Percentiles rank a stretch among this genome's conserved stretches.
These are phyloP conservation scores for Fraxinus sp. DNA, from an alignment of 305 asterid species.

Conservation along the genomic window DNA sequence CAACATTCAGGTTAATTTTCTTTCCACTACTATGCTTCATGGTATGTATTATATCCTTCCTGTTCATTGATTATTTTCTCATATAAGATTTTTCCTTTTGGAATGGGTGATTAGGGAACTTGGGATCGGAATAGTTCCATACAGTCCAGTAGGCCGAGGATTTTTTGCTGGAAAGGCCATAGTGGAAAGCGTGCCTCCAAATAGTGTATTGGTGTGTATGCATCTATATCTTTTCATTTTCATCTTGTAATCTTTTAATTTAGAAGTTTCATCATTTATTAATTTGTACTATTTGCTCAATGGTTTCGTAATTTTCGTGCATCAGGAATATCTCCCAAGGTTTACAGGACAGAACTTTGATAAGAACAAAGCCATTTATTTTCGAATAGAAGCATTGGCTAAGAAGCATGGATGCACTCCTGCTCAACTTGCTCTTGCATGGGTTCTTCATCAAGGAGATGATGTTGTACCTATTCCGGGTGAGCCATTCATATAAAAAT, in stretches of 20 bases:
- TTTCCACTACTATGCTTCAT: neutral
- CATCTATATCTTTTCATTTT: neutral
- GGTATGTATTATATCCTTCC: neutral
- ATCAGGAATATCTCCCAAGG: constrained; percentile 49
- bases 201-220: constrained; percentile 44
- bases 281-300: neutral
- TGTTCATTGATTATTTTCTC: neutral
- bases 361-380: constrained; percentile 52
- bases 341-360: constrained; percentile 58
- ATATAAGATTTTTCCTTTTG: neutral
- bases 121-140: constrained; percentile 64
- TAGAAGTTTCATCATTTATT: neutral
- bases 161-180: constrained; percentile 55
- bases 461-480: constrained; percentile 65
- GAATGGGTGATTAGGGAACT: constrained; percentile 45
- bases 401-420: constrained; percentile 53
- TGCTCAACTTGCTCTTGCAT: constrained; percentile 64
- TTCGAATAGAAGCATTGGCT: constrained; percentile 42
- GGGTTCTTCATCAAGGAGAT: constrained; percentile 63
- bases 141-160: constrained; percentile 61
- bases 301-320: neutral
- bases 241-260: neutral
- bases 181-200: constrained; percentile 39
- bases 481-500: constrained; percentile 14
- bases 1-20: neutral